Base-by-base conservation (phyloP, 1,139 yeast genomes). In the Geotrichum australiense region DNA sequence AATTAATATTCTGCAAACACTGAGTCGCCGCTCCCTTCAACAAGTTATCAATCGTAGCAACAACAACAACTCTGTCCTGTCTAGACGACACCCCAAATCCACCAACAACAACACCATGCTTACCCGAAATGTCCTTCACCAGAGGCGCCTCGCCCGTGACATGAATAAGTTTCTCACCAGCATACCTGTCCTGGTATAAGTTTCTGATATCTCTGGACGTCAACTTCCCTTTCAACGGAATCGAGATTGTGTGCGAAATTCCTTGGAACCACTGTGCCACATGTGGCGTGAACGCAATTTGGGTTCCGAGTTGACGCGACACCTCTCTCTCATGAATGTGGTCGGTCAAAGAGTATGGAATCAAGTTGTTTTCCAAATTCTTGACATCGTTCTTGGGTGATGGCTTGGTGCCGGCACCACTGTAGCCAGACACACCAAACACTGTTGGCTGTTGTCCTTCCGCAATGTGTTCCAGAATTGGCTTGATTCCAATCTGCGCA, bases 261-360 rank as follows among this genome's bases (percentile, higher is more conserved):
- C 99, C 98, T 67, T 91, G 97, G 77, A 93, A 91, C 98, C 98
- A 91, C 63, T 84, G 94, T 2, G 96, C 98, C 46, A 91, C 98
- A 58, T 91, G 98, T 19, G 99, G 98, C 53, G 84, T 78, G 63
- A 91, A 91, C 2, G 95, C 91, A 42, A 91, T 89, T 29, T 77
- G 76, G 38, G 69, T 65, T 4, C 93, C 94, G 48, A 91, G 71
- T 55, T 82, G 93, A 24, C 71, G 62, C 35, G 95, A 82, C 51
- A 93, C 82, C 66, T 91, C 99, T 48, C 79, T 77, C 70, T 91
- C 99, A 59, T 91, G 98, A 48, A 91, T 80, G 64, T 91, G 99
- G 62, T 91, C 96, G 16, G 98, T 93, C 57, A 93, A 72, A 2
- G 96, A 80, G 68, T 91, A 91, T 46, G 99, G 98, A 57, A 91